Percentiles rank a stretch among this genome's conserved stretches.
Conservation (phyloP, 169 alveolate genomes). For the Cryptosporidium muris region DNA sequence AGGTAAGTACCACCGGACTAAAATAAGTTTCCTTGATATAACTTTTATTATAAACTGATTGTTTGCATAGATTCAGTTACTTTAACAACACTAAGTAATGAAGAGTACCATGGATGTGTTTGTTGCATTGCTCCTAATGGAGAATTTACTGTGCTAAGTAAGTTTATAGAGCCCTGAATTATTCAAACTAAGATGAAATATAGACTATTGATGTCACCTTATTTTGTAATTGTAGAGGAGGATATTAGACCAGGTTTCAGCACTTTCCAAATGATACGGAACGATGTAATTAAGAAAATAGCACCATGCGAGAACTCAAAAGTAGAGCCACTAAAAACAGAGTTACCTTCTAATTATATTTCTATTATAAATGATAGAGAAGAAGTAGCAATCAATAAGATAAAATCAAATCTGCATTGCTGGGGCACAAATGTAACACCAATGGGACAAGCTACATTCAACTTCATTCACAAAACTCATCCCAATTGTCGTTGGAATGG, state of each 20-base stretch:
- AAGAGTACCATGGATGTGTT: conserved; percentile 31
- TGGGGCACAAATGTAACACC: conserved; percentile 66
- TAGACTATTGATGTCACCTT: background rate
- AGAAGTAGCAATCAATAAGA: conserved; percentile 16
- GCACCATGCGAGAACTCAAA: conserved; percentile 20
- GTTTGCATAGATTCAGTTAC: conserved; percentile 20
- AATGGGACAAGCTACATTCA: conserved; percentile 69
- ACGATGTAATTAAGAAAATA: conserved; percentile 27
- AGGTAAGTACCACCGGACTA: background rate
- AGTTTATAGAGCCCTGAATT: background rate
- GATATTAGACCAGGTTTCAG: conserved; percentile 49
- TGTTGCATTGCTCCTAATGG: conserved; percentile 52
- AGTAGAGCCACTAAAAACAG: conserved; percentile 2
- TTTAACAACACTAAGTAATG: conserved; percentile 19
- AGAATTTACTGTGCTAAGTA: conserved; percentile 53
- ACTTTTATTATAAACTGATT: background rate
- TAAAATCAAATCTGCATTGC: conserved; percentile 19
- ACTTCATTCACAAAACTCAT: conserved; percentile 61
- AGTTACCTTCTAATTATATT: conserved; percentile 45
- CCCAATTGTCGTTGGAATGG: conserved; percentile 61
- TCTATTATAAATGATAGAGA: conserved; percentile 45
- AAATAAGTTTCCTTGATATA: background rate
- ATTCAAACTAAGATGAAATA: background rate
- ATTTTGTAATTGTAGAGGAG: conserved; percentile 6
- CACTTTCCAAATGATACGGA: conserved; percentile 33